These are phyloP conservation scores for Cutaneotrichosporon sp. DNA, from an alignment of 1,284 basidiomycete genomes.

Conservation along the genomic window DNA sequence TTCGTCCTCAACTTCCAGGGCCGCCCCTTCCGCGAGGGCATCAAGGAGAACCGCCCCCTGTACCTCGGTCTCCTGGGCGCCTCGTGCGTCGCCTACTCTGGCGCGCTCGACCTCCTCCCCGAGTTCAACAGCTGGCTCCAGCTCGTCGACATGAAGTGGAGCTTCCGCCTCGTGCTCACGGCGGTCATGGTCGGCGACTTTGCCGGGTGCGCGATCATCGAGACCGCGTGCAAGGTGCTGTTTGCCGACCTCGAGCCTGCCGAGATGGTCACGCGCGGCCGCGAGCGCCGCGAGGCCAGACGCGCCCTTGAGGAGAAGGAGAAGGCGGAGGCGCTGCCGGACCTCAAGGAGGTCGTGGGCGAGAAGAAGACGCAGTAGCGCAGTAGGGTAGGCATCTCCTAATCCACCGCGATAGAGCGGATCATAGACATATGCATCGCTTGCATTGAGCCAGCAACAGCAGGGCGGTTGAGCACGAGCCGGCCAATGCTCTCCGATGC, in stretches of 20 bases:
- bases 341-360: constrained; percentile 23
- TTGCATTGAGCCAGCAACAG: constrained; percentile 4
- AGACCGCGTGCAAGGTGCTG: constrained; percentile 76
- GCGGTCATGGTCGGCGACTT: constrained; percentile 85
- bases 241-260: constrained; percentile 90
- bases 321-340: constrained; percentile 22
- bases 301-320: constrained; percentile 48
- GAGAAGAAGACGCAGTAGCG: constrained; percentile 31
- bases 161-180: constrained; percentile 77
- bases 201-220: constrained; percentile 80
- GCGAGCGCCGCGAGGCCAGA: constrained; percentile 65
- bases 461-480: too few species aligned
- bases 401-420: not conserved
- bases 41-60: constrained; percentile 87
- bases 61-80: constrained; percentile 88
- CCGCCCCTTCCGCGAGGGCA: constrained; percentile 93
- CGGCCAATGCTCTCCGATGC: too few species aligned
- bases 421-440: constrained; percentile 6
- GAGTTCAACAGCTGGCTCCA: constrained; percentile 97
- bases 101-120: constrained; percentile 88
- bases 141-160: constrained; percentile 82
- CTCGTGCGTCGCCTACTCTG: constrained; percentile 82
- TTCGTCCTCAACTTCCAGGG: constrained; percentile 98
- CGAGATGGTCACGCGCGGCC: constrained; percentile 76
- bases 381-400: constrained; percentile 12